These are phyloP conservation scores for Beauveria scarabaeidicola DNA, from an alignment of 2,329 filamentous ascomycete genomes.

Conservation along the genomic window DNA sequence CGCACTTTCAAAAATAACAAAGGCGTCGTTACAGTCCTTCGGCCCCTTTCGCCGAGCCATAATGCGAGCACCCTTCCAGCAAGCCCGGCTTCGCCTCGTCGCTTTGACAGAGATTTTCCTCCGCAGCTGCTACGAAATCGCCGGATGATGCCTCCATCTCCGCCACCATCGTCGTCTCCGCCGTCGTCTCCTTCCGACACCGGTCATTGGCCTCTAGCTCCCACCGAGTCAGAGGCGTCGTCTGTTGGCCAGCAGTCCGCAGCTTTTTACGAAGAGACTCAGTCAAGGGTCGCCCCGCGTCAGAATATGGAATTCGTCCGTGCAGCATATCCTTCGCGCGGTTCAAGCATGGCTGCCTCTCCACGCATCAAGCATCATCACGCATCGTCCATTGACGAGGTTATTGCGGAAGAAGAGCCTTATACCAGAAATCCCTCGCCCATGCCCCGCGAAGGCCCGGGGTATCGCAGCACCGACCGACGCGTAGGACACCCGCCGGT, in stretches of 20 bases:
- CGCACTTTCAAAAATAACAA: conserved; percentile 26
- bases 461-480: conserved; percentile 2
- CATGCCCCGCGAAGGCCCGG: not conserved
- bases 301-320: conserved; percentile 9
- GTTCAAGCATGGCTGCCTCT: conserved; percentile 19
- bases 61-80: conserved; percentile 13
- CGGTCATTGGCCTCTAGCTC: conserved; percentile 1
- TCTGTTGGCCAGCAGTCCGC: not conserved
- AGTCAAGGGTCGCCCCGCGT: not conserved
- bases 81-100: conserved; percentile 8
- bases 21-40: conserved; percentile 28
- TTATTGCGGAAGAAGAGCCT: conserved; percentile 12
- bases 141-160: conserved; percentile 1
- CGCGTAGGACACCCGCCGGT: conserved; percentile 2
- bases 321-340: conserved; percentile 18
- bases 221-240: not conserved
- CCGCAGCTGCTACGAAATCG: conserved; percentile 6
- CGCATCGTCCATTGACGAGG: conserved; percentile 19
- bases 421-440: conserved; percentile 6
- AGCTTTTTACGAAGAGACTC: not conserved
- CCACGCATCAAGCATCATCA: conserved; percentile 19
- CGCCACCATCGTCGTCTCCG: not conserved
- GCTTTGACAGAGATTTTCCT: conserved; percentile 4
- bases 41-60: conserved; percentile 21
- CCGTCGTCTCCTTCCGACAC: not conserved